Conservation (phyloP, 257 asterid genomes). For the Solanum ossicruentum region DNA sequence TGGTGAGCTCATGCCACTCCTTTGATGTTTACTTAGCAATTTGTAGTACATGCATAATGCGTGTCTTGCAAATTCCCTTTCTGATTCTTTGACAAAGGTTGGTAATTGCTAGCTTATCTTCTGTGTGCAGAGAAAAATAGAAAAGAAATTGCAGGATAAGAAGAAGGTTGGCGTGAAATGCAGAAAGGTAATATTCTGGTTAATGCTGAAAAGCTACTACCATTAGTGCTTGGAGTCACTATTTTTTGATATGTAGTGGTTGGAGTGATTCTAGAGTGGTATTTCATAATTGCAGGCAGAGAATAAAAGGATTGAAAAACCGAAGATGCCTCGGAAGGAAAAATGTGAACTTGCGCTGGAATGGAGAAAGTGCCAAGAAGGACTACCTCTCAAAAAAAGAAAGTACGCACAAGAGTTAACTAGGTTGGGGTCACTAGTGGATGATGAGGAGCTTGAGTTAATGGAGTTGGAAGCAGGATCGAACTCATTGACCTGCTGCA, state of each 20-base stretch:
- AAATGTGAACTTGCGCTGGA: conserved; percentile 77
- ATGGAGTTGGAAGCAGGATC: conserved; percentile 77
- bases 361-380: conserved; percentile 30
- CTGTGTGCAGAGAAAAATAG: conserved; percentile 50
- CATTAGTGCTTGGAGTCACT: background rate
- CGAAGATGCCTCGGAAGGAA: conserved; percentile 33
- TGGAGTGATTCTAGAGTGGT: background rate
- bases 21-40: background rate
- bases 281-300: conserved; percentile 30
- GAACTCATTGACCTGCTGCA: conserved; percentile 62
- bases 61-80: background rate
- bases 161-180: conserved; percentile 41
- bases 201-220: background rate
- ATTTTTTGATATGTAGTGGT: background rate
- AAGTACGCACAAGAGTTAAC: conserved; percentile 33
- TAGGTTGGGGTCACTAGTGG: conserved; percentile 37
- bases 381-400: conserved; percentile 2
- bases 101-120: background rate
- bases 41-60: background rate
- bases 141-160: conserved; percentile 45
- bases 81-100: background rate
- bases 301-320: conserved; percentile 34
- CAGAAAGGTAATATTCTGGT: conserved; percentile 35
- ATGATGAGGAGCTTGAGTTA: conserved; percentile 95
- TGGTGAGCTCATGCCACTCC: conserved; percentile 28